These are phyloP conservation scores for Quercus tomentella DNA, from an alignment of 331 rosid species.

Conservation along the genomic window DNA sequence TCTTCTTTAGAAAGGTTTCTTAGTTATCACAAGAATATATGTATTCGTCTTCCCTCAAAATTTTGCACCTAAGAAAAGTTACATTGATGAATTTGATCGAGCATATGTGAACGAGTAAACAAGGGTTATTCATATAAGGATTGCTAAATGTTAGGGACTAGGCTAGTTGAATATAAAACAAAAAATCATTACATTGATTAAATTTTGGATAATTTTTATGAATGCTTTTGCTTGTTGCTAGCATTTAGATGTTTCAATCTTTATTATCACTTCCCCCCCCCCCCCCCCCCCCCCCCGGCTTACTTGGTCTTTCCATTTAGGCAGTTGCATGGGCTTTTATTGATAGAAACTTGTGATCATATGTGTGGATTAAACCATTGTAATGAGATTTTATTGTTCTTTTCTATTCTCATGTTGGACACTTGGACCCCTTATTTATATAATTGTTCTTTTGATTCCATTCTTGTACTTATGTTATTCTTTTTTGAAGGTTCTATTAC, in stretches of 20 bases:
- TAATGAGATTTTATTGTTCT: background rate
- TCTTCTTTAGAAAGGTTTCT: too few relatives aligned
- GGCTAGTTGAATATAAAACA: too few relatives aligned
- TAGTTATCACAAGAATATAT: too few relatives aligned
- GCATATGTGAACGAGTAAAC: too few relatives aligned
- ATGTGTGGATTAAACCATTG: background rate
- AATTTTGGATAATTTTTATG: background rate
- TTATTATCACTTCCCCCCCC: too few relatives aligned
- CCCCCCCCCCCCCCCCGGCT: background rate
- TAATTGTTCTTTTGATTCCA: background rate
- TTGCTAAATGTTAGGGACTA: too few relatives aligned
- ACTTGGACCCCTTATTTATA: too few relatives aligned
- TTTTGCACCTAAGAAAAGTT: too few relatives aligned
- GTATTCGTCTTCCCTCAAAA: too few relatives aligned
- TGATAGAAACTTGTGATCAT: background rate
- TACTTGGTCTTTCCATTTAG: background rate
- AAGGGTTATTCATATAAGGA: too few relatives aligned
- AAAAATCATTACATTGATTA: background rate
- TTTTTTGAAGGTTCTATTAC: slow-evolving; percentile 63
- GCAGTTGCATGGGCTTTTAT: background rate
- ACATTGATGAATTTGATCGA: too few relatives aligned
- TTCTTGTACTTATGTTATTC: background rate
- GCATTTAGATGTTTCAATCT: background rate
- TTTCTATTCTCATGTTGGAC: too few relatives aligned
- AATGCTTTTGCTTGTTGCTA: background rate